Base-by-base conservation (phyloP, 2,329 filamentous ascomycete species). In the Xylariaceae sp. region DNA sequence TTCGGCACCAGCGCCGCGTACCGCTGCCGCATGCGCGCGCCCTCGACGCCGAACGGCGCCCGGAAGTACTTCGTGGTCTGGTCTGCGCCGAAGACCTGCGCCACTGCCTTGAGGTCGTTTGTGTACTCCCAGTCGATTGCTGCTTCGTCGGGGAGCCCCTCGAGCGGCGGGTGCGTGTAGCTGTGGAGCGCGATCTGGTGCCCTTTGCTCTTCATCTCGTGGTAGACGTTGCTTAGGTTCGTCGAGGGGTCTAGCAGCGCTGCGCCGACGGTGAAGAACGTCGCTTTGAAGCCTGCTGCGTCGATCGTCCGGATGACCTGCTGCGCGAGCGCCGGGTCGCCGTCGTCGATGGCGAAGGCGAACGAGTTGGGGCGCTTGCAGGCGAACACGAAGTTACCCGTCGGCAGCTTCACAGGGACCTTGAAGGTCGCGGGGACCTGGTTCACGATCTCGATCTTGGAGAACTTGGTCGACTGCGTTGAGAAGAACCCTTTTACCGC, bases 281-380 rank as follows among this genome's bases (percentile, higher is more conserved):
- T 88, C 2, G 86, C 84, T 59, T 81, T 78, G 61, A 88, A 83
- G 51, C 73, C 68, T 48, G 83, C 84, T 18, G 80, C 77, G 18
- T 80, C 76, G 61, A 88, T 73, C 49, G 85, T 81, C 39, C 77
- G 70, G 71, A 86, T 79, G 18, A 87, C 81, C 57, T 80, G 70
- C 68, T 83, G 76, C 1, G 83, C 83, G 53, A 79, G 76, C 32
- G 71, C 63, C 44, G 85, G 85, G 47, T 79, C 74, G 19, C 85
- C 85, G 66, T 88, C 85, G 65, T 88, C 85, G 58, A 88, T 87
- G 47, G 84, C 85, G 67, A 88, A 87, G 1, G 85, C 85, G 65
- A 88, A 87, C 0, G 80, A 84, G 70, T 87, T 86, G 44, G 84
- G 84, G 16, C 84, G 77, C 60, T 79, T 84, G 74, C 85, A 88